phyloP scores from a whole-genome alignment of 2,329 filamentous ascomycete genomes.

The Beauveria brongniartii region DNA sequence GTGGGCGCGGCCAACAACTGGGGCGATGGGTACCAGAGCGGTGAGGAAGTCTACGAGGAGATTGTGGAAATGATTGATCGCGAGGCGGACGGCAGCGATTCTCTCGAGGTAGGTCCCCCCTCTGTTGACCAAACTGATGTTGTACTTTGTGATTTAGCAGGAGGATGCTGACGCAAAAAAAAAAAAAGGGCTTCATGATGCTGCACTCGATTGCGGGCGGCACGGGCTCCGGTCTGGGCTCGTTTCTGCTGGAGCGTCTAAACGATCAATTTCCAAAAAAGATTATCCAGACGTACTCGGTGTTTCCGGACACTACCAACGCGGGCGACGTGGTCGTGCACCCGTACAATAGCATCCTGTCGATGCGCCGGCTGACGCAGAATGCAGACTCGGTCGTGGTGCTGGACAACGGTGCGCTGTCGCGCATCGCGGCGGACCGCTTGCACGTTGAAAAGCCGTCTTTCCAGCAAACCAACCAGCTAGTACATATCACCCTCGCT shows the following conservation, averaged over 20 bases:
- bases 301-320: constrained; percentile 90
- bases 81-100: constrained; percentile 96
- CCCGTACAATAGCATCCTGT: constrained; percentile 92
- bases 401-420: constrained; percentile 88
- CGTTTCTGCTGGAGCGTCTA: constrained; percentile 86
- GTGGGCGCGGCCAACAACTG: constrained; percentile 96
- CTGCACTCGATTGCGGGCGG: constrained; percentile 96
- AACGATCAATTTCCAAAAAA: constrained; percentile 99
- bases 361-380: constrained; percentile 84
- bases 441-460: constrained; percentile 93
- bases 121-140: no score
- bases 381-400: constrained; percentile 98
- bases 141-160: not conserved
- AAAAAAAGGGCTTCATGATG: constrained; percentile 81
- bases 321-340: constrained; percentile 90
- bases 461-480: constrained; percentile 94
- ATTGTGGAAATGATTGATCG: constrained; percentile 99
- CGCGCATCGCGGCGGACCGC: constrained; percentile 86
- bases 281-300: constrained; percentile 97
- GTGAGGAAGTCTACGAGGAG: constrained; percentile 87
- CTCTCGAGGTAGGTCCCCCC: constrained; percentile 61
- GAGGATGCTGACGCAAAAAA: no score
- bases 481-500: constrained; percentile 42
- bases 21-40: constrained; percentile 92
- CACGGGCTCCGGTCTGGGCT: constrained; percentile 91